Percentiles rank a stretch among this genome's conserved stretches.
phyloP scores from a whole-genome alignment of 2,329 filamentous ascomycete species.

The Xylariales sp. region DNA sequence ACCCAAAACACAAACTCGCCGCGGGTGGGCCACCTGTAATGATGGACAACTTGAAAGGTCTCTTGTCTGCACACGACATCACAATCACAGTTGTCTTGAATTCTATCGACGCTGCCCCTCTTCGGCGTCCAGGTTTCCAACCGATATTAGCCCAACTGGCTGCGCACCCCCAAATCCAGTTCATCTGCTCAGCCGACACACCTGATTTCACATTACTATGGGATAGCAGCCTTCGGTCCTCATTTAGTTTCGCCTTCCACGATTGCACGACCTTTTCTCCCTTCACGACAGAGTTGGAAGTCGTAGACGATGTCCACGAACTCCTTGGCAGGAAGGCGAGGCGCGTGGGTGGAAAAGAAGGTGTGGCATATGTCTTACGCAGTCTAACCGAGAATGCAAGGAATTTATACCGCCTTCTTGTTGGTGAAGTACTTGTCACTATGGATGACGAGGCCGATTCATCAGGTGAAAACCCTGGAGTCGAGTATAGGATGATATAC shows the following conservation, averaged over 20 bases:
- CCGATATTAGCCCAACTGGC: constrained; percentile 80
- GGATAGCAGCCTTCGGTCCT: constrained; percentile 85
- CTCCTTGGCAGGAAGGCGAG: constrained; percentile 84
- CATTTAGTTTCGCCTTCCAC: constrained; percentile 90
- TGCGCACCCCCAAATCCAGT: constrained; percentile 74
- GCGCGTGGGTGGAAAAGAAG: constrained; percentile 87
- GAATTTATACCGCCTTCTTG: constrained; percentile 84
- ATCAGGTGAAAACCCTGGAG: constrained; percentile 70
- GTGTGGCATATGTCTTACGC: constrained; percentile 89
- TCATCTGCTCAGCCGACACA: constrained; percentile 87
- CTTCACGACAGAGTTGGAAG: constrained; percentile 79
- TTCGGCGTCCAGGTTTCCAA: constrained; percentile 78
- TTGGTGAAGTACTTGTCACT: constrained; percentile 83
- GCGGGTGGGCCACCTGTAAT: constrained; percentile 76
- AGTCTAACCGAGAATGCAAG: constrained; percentile 93
- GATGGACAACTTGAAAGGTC: constrained; percentile 72
- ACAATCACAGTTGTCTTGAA: constrained; percentile 80
- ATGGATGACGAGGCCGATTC: constrained; percentile 69
- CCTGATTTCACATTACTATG: constrained; percentile 89
- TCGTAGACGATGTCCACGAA: constrained; percentile 90
- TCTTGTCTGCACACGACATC: constrained; percentile 64
- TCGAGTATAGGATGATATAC: constrained; percentile 92
- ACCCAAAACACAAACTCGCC: constrained; percentile 59
- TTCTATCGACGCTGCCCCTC: constrained; percentile 82
- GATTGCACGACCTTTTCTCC: constrained; percentile 91